These are phyloP conservation scores for Aspergillus sp. DNA, from an alignment of 2,329 filamentous ascomycete genomes.

Conservation along the genomic window DNA sequence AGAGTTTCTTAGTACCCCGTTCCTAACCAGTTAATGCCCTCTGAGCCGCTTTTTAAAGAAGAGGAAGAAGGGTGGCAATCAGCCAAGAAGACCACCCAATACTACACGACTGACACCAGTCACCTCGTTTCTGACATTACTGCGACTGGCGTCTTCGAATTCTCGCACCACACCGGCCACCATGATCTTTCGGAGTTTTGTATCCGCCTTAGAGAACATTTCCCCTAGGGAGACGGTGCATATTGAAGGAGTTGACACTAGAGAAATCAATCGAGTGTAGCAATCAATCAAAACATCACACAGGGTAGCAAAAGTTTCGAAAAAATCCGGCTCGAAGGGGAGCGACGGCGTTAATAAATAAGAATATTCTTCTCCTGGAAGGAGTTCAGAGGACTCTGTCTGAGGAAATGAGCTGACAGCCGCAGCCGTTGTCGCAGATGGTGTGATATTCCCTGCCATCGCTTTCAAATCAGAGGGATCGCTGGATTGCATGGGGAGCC, in stretches of 20 bases:
- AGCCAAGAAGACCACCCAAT: conserved; percentile 70
- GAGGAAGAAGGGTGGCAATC: neutral
- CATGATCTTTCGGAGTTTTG: conserved; percentile 78
- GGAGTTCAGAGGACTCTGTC: conserved; percentile 54
- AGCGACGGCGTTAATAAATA: conserved; percentile 84
- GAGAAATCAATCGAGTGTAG: conserved; percentile 68
- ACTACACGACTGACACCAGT: conserved; percentile 83
- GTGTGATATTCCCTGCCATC: conserved; percentile 34
- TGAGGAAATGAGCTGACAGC: conserved; percentile 35
- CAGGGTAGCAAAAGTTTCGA: conserved; percentile 89
- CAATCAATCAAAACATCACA: conserved; percentile 93
- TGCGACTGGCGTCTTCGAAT: conserved; percentile 80
- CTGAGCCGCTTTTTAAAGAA: neutral
- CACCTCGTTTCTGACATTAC: conserved; percentile 71
- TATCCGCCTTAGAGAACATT: conserved; percentile 83
- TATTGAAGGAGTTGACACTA: conserved; percentile 68
- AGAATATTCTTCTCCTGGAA: conserved; percentile 79
- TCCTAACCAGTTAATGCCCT: no score
- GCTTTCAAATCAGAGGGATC: conserved; percentile 45
- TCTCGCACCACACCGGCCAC: conserved; percentile 81
- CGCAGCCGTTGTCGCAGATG: conserved; percentile 31
- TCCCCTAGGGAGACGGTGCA: conserved; percentile 68
- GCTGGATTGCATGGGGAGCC: conserved; percentile 45
- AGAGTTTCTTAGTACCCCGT: no score
- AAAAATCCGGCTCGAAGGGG: conserved; percentile 95